Conservation (phyloP, 805 yeast species). For the Candida germanica region DNA sequence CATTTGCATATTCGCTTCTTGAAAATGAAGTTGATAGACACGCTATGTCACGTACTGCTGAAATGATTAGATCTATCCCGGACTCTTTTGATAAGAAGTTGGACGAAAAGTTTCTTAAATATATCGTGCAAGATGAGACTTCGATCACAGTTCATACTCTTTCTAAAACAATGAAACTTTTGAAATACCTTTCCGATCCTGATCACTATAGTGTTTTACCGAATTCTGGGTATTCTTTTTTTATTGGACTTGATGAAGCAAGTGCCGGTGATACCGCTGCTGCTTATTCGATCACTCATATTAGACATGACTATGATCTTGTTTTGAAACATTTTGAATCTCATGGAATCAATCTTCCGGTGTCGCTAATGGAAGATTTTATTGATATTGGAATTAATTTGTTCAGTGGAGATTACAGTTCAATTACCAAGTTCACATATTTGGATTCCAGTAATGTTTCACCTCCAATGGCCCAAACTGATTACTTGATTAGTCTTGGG, state of each 20-base stretch:
- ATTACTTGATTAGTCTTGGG: conserved; percentile 23
- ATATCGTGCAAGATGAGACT: conserved; percentile 18
- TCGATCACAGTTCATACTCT: conserved; percentile 40
- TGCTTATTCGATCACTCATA: conserved; percentile 28
- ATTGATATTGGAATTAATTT: conserved; percentile 44
- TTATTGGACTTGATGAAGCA: conserved; percentile 1
- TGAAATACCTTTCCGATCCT: conserved; percentile 42
- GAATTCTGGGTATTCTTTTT: conserved; percentile 30
- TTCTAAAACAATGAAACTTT: conserved; percentile 22
- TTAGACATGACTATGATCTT: background rate
- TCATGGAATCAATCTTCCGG: conserved; percentile 16
- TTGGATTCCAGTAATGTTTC: conserved; percentile 33
- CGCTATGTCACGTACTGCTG: conserved; percentile 17
- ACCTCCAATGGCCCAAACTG: conserved; percentile 33
- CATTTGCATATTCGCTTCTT: conserved; percentile 47
- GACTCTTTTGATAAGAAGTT: background rate
- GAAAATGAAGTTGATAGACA: conserved; percentile 47
- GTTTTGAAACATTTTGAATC: conserved; percentile 1
- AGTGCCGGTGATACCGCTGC: background rate
- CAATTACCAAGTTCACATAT: conserved; percentile 26
- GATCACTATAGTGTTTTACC: conserved; percentile 37
- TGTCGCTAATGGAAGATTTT: conserved; percentile 42
- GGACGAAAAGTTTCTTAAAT: background rate
- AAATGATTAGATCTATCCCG: background rate
- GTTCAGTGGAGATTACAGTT: conserved; percentile 21